phyloP scores from a whole-genome alignment of 192 early-diverging fungal genomes.

The Rhizophagus clarus region DNA sequence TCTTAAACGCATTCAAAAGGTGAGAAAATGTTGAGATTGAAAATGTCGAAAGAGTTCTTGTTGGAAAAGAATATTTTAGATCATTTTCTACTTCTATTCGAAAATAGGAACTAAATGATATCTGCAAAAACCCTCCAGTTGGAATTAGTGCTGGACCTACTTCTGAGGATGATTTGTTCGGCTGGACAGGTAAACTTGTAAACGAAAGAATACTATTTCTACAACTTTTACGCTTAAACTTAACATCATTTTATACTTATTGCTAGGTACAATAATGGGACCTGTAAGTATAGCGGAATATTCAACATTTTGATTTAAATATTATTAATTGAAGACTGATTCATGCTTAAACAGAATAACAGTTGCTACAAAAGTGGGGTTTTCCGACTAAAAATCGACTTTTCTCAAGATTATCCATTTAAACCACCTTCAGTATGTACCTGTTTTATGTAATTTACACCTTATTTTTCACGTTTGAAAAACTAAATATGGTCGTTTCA shows the following conservation, averaged over 20 bases:
- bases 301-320: neutral
- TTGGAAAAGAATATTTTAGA: neutral
- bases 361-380: conserved; percentile 73
- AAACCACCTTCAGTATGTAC: conserved; percentile 71
- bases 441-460: neutral
- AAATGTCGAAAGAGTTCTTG: neutral
- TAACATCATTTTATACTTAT: neutral
- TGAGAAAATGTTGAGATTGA: neutral
- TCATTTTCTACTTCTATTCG: neutral
- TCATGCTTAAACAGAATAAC: conserved; percentile 38
- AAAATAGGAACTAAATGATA: conserved; percentile 64
- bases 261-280: conserved; percentile 50
- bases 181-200: conserved; percentile 61
- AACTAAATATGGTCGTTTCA: neutral
- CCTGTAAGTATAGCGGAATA: conserved; percentile 51
- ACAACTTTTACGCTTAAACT: neutral
- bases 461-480: neutral
- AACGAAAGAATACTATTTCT: neutral
- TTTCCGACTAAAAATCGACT: conserved; percentile 71
- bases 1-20: conserved; percentile 31
- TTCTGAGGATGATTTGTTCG: conserved; percentile 62
- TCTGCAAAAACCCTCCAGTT: conserved; percentile 61
- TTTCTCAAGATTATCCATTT: conserved; percentile 77
- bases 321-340: conserved; percentile 10
- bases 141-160: conserved; percentile 57